A percentile compares a stretch with the other conserved stretches of the same genome.
These are phyloP conservation scores for Trichoderma sp. DNA, from an alignment of 2,329 filamentous ascomycete species.

Conservation along the genomic window DNA sequence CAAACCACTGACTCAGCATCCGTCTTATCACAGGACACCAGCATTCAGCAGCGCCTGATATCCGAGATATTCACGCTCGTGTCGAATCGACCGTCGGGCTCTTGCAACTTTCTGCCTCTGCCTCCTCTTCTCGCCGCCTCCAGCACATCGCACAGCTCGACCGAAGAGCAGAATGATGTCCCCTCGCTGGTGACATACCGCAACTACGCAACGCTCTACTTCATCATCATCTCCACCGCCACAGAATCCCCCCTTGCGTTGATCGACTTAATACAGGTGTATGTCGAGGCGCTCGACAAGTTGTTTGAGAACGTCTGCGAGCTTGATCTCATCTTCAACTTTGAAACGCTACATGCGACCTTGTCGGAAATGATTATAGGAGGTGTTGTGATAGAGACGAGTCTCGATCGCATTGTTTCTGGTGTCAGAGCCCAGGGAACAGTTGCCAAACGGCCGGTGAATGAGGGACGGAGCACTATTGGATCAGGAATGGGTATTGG, in stretches of 20 bases:
- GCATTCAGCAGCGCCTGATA: constrained; percentile 94
- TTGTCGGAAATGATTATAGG: constrained; percentile 94
- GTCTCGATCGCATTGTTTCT: constrained; percentile 82
- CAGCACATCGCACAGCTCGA: constrained; percentile 65
- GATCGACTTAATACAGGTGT: constrained; percentile 96
- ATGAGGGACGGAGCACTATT: constrained; percentile 60
- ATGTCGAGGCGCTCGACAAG: constrained; percentile 91
- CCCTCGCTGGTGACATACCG: constrained; percentile 97
- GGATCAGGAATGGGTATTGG: constrained; percentile 60
- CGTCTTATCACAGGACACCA: constrained; percentile 73
- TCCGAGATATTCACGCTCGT: constrained; percentile 97
- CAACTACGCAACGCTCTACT: constrained; percentile 97
- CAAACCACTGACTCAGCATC: neutral
- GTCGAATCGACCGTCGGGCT: constrained; percentile 84
- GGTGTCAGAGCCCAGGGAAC: constrained; percentile 78
- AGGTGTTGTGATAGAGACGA: constrained; percentile 92
- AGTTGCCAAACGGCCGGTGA: constrained; percentile 78
- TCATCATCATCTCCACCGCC: constrained; percentile 95
- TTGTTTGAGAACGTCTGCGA: constrained; percentile 99
- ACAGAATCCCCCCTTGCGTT: constrained; percentile 95
- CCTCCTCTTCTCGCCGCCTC: constrained; percentile 67
- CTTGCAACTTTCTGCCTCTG: constrained; percentile 94
- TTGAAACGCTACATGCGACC: constrained; percentile 91
- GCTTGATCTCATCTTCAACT: constrained; percentile 97
- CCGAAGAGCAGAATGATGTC: constrained; percentile 78